These are phyloP conservation scores for Phytophthora fragariae DNA, from an alignment of 352 stramenopile species.

Conservation along the genomic window DNA sequence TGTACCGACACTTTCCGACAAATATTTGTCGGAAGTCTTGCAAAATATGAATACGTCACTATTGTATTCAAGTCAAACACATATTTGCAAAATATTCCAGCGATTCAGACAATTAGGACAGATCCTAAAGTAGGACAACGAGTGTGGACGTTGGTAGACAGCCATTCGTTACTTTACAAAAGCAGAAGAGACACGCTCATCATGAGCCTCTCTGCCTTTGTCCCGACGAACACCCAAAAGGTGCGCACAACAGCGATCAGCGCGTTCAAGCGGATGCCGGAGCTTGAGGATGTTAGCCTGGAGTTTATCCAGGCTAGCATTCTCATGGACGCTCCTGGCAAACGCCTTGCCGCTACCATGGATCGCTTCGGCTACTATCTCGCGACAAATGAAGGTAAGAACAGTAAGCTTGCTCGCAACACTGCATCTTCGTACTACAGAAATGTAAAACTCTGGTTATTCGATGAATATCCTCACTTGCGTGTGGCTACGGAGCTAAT, in stretches of 20 bases:
- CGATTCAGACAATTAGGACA: constrained; percentile 2
- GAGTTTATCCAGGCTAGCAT: constrained; percentile 14
- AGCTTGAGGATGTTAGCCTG: constrained; percentile 1
- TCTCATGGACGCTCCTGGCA: not conserved
- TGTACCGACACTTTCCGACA: constrained; percentile 7
- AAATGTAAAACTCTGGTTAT: constrained; percentile 19
- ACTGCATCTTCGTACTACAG: constrained; percentile 15
- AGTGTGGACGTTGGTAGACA: no score
- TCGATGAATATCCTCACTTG: constrained; percentile 10
- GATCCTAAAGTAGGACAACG: constrained; percentile 3
- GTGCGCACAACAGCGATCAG: constrained; percentile 11
- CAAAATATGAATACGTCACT: constrained; percentile 19
- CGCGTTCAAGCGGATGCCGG: not conserved
- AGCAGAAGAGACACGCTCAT: not conserved
- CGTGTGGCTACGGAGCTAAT: constrained; percentile 12
- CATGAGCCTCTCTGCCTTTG: constrained; percentile 19
- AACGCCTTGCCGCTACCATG: constrained; percentile 1
- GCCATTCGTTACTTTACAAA: not conserved
- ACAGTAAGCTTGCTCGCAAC: constrained; percentile 20
- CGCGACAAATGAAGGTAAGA: constrained; percentile 22
- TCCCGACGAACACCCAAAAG: constrained; percentile 21
- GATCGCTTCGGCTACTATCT: constrained; percentile 5
- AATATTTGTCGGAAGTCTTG: constrained; percentile 22
- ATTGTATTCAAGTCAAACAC: constrained; percentile 8
- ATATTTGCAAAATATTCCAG: constrained; percentile 9